Evolutionary conservation across 805 yeast genomes (phyloP), one percentile per base, ranked within the genome.

Genomic region (Zygotorulaspora sp.): DNA sequence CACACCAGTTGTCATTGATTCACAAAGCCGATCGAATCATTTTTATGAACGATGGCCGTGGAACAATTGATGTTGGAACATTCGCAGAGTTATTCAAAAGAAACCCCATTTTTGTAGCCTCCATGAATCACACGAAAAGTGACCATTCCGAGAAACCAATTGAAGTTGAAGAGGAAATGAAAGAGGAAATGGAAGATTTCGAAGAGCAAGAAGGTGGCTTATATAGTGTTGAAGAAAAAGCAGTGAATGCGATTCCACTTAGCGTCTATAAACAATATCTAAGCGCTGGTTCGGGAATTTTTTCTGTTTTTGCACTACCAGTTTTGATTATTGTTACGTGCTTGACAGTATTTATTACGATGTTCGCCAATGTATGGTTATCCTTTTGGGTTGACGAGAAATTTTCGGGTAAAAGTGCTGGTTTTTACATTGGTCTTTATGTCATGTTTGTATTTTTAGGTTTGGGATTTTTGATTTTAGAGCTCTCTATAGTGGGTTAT

Each of bases 321-420:
- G 41, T 51, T 6, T 59, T 61, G 25, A 41, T 61, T 1, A 6
- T 43, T 2, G 32, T 48, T 8, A 38, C 57, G 5, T 45, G 53
- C 2, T 4, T 71, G 11, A 65, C 72, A 32, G 72, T 74, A 1
- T 80, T 79, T 56, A 66, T 72, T 43, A 68, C 66, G 40, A 58
- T 80, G 31, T 78, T 81, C 53, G 71, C 82, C 30, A 81, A 79
- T 55, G 78, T 81, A 13, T 84, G 94, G 94, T 68, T 88, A 42
- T 80, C 94, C 1, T 87, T 81, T 61, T 87, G 96, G 96, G 69
- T 80, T 4, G 70, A 68, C 13, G 44, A 67, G 35, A 76, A 72
- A 55, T 85, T 81, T 52, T 44, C 58, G 4, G 56, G 58, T 16
- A 63, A 65, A 38, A 39, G 72, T 6, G 65, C 70, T 36, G 73